Base-by-base conservation (phyloP, 441 rosid species). In the Theobroma grandiflorum region DNA sequence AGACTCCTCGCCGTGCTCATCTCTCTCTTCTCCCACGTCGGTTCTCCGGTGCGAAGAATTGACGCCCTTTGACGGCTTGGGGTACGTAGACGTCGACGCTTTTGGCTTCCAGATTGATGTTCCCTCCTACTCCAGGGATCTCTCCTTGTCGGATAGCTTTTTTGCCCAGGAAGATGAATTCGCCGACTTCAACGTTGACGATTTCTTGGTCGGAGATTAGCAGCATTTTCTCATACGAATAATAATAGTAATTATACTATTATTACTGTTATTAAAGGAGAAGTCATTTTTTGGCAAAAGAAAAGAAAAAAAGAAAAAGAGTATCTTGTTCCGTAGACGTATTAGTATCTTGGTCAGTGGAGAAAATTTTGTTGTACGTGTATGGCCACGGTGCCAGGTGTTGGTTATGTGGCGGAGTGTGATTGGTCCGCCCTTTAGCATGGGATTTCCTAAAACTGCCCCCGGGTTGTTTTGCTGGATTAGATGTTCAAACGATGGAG, bases 1-100 rank as follows among this genome's bases (percentile, higher is more conserved):
- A 8, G 82, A 82, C n/a, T 40, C 74, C 2, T 77, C 82, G 0
- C 78, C 79, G 1, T 18, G 52, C 16, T 72, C 64, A 0, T 33
- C 40, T 11, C 40, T 66, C 1, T 75, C 82, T 1, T 88, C 90
- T 8, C 87, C 90, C 2, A 86, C 87, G 18, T 86, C 90, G 0
- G 90, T 88, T 6, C 85, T 88, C 53, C 70, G 77, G 47, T 52
- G 35, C 75, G 82, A 79, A 0, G 81, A 82, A 18, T 35, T 31
- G 8, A 49, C 78, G 57, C 64, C 52, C 64, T 81, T 81, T 8
- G 79, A 77, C 14, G 52, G 35, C 11, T 33, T 79, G 6, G 52
- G 66, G 26, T 67, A 74, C 83, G 68, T 78, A 0, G 72, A 74
- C 69, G 71, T 78, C 2, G 89, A 82, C 74, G 74, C 77, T n/a